Conservation (phyloP, 2,329 filamentous ascomycete species). For the Rutstroemia sp. region DNA sequence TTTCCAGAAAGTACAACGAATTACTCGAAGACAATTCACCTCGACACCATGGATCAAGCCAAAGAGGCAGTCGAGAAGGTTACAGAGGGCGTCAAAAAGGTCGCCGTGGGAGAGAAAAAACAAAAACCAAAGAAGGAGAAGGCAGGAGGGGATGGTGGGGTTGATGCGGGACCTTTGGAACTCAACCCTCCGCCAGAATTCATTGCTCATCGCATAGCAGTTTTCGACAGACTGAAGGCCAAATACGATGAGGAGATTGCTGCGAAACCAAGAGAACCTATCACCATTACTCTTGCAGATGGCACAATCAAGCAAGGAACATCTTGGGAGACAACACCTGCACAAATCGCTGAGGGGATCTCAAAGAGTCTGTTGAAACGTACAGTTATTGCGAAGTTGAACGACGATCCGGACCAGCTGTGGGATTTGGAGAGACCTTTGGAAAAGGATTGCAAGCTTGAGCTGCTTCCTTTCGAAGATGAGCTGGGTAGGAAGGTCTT, state of each 20-base stretch:
- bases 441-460: constrained; percentile 78
- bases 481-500: constrained; percentile 80
- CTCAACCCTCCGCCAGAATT: constrained; percentile 59
- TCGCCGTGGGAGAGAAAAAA: constrained; percentile 41
- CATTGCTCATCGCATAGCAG: constrained; percentile 72
- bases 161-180: constrained; percentile 37
- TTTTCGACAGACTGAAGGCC: constrained; percentile 86
- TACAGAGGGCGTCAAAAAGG: constrained; percentile 53
- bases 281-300: constrained; percentile 66
- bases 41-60: constrained; percentile 38
- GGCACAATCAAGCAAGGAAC: constrained; percentile 66
- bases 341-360: constrained; percentile 67
- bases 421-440: constrained; percentile 92
- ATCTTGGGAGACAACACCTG: constrained; percentile 88
- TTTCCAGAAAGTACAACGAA: not conserved
- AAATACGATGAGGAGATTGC: constrained; percentile 71
- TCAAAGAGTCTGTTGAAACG: constrained; percentile 80
- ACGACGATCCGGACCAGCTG: constrained; percentile 62
- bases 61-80: constrained; percentile 42
- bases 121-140: constrained; percentile 37
- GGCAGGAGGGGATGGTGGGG: constrained; percentile 42
- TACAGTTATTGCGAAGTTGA: constrained; percentile 78
- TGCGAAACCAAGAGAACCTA: constrained; percentile 63
- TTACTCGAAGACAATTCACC: not conserved
- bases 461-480: constrained; percentile 74